Base-by-base conservation (phyloP, 768 basidiomycete species). In the Heimioporus sp. region DNA sequence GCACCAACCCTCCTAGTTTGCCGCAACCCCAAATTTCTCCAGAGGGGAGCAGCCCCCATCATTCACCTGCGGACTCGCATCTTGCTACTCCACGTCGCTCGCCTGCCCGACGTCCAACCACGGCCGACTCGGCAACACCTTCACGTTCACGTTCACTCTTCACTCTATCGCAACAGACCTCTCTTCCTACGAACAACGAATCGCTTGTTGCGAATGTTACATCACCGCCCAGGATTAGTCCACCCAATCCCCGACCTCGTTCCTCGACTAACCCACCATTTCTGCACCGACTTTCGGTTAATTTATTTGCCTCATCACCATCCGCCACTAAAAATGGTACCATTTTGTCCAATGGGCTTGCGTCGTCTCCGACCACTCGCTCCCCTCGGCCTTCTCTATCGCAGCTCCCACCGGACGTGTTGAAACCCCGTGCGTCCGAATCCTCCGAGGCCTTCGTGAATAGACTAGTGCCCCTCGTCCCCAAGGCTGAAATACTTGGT, bases 401-500 rank as follows among this genome's bases (percentile, higher is more conserved):
- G 12, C 80, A 73, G 48, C 72, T 73, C 16, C 63, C 76, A 15
- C 61, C 71, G 0, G 72, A 77, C 46, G 69, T 81, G 37, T 76
- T 84, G 28, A 77, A 75, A 60, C 85, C 86, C 2, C 71, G 69
- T 34, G 71, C 76, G 35, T 81, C 79, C 32, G 92, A 96, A 68
- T 79, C 83, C 20, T 83, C 88, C 2, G 84, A 83, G 51, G 65
- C 70, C 2, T 98, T 90, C 70, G 67, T 97, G 30, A 64, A 71
- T 12, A 77, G 92, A 53, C 69, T 98, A 38, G 69, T 77, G 37
- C 70, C 79, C 16, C 77, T 79, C 32, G 82, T 92, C 10, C 83
- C 78, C 58, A 87, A 90, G 65, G 80, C 84, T 2, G 94, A 97
- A 61, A 74, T 98, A 37, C 87, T 89, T 1, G 78, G 80, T 19